Evolutionary conservation across 768 basidiomycete genomes (phyloP).

Genomic region (Mycena epipterygia): DNA sequence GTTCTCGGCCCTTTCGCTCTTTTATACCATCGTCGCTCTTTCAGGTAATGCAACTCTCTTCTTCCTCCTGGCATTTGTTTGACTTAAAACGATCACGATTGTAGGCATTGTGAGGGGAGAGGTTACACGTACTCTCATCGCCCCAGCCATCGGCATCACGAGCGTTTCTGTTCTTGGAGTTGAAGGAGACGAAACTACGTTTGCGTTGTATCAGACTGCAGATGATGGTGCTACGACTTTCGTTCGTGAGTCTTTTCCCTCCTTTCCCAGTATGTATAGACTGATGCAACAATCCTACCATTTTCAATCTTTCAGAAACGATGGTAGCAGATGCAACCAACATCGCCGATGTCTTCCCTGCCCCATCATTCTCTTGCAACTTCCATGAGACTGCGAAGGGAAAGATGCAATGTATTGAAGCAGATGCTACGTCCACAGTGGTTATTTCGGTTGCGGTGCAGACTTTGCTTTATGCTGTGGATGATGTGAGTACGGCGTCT

Average conservation of each 20-base stretch:
- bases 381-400: slow-evolving; percentile 26
- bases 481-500: slow-evolving; percentile 14
- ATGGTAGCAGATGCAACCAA: slow-evolving; percentile 26
- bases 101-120: slow-evolving; percentile 19
- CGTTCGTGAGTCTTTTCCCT: slow-evolving; percentile 15
- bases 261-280: slow-evolving; percentile 14
- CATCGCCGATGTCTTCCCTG: slow-evolving; percentile 20
- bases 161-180: slow-evolving; percentile 26
- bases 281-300: slow-evolving; percentile 13
- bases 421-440: slow-evolving; percentile 15
- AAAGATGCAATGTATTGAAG: slow-evolving; percentile 28
- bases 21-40: slow-evolving; percentile 23
- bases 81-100: background rate
- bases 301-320: slow-evolving; percentile 18
- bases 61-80: slow-evolving; percentile 16
- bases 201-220: slow-evolving; percentile 25
- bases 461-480: slow-evolving; percentile 23
- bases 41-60: slow-evolving; percentile 15
- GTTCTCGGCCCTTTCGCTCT: slow-evolving; percentile 19
- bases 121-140: slow-evolving; percentile 22
- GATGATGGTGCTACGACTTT: slow-evolving; percentile 24
- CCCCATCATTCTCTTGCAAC: slow-evolving; percentile 20
- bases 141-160: slow-evolving; percentile 21
- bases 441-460: slow-evolving; percentile 18
- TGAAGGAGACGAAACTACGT: slow-evolving; percentile 26